Evolutionary conservation across 2,329 filamentous ascomycete genomes (phyloP).

Genomic region (Macrophomina phaseolina): DNA sequence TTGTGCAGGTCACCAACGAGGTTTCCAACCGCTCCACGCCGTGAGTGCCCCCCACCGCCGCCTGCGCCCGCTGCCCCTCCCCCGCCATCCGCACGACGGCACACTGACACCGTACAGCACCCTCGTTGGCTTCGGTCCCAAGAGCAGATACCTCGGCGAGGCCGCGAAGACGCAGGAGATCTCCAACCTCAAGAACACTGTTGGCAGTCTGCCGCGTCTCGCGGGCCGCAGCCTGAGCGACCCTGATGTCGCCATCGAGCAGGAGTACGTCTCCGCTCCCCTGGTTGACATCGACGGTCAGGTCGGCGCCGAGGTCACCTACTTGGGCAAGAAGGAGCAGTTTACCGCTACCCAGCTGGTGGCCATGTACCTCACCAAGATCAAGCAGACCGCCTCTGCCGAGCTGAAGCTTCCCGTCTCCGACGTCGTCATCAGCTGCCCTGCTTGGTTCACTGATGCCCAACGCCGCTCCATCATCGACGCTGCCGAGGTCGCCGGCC

Average conservation of each 20-base stretch:
- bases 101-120: slow-evolving; percentile 62
- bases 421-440: slow-evolving; percentile 92
- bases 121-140: slow-evolving; percentile 92
- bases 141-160: slow-evolving; percentile 93
- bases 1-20: slow-evolving; percentile 88
- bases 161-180: slow-evolving; percentile 98
- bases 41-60: slow-evolving; percentile 64
- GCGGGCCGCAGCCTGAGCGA: slow-evolving; percentile 85
- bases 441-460: slow-evolving; percentile 94
- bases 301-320: slow-evolving; percentile 91
- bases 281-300: slow-evolving; percentile 92
- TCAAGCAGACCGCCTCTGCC: slow-evolving; percentile 82
- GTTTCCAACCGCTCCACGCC: slow-evolving; percentile 98
- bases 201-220: slow-evolving; percentile 89
- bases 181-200: slow-evolving; percentile 99
- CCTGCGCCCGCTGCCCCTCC: slow-evolving; percentile 29
- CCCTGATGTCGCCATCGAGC: slow-evolving; percentile 91
- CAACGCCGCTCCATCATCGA: slow-evolving; percentile 91
- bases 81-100: slow-evolving; percentile 12
- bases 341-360: slow-evolving; percentile 94
- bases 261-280: slow-evolving; percentile 84
- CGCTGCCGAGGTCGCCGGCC: slow-evolving; percentile 88
- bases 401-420: slow-evolving; percentile 92
- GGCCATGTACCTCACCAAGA: slow-evolving; percentile 94
- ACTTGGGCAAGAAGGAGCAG: slow-evolving; percentile 91